A percentile compares a stretch with the other conserved stretches of the same genome.
Evolutionary conservation across 169 alveolate species (phyloP).

Genomic region (Hepatocystis sp.): DNA sequence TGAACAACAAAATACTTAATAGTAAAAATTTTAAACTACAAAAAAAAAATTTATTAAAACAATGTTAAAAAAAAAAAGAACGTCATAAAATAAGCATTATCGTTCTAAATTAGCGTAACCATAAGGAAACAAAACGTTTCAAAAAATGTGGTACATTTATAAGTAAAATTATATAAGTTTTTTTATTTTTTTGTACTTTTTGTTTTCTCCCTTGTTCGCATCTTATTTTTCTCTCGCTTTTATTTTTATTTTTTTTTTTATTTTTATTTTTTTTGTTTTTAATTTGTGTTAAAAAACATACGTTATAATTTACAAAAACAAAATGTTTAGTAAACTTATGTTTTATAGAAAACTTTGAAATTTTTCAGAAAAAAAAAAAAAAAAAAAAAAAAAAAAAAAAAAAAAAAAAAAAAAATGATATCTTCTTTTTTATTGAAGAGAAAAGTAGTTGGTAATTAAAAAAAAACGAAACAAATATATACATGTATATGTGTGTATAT

Average conservation of each 20-base stretch:
- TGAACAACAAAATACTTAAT: too few species aligned
- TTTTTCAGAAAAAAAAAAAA: too few species aligned
- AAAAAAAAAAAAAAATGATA: constrained; percentile 18
- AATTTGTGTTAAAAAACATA: background rate
- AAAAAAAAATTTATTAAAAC: too few species aligned
- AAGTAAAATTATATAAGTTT: too few species aligned
- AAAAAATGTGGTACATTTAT: too few species aligned
- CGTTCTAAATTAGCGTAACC: too few species aligned
- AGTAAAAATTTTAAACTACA: too few species aligned
- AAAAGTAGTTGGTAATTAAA: constrained; percentile 11
- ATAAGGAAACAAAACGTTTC: too few species aligned
- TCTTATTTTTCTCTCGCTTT: background rate
- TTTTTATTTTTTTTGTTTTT: background rate
- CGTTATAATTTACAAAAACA: background rate
- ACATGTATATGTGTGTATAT: constrained; percentile 2
- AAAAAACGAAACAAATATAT: constrained; percentile 1
- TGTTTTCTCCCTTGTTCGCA: background rate
- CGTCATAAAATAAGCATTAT: too few species aligned
- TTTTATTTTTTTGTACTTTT: background rate
- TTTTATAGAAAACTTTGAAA: background rate
- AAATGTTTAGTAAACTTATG: background rate
- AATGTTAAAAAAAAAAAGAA: too few species aligned
- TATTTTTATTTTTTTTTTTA: background rate
- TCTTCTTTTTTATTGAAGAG: background rate
- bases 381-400: too few species aligned